Conservation (phyloP, 306 rosid species). For the Casuarina glauca region DNA sequence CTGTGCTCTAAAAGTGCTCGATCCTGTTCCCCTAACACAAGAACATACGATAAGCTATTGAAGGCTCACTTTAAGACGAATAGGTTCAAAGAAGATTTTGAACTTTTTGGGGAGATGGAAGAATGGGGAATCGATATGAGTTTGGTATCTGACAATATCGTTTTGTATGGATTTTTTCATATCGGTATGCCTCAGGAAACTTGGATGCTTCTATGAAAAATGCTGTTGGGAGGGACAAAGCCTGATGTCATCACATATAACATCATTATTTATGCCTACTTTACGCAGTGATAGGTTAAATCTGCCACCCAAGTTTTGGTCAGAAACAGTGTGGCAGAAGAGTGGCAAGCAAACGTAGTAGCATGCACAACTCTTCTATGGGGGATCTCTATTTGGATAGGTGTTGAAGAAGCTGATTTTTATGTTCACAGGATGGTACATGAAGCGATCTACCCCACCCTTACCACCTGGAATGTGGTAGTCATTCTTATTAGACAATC, state of each 20-base stretch:
- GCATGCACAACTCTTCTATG: conserved; percentile 62
- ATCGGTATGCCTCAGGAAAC: conserved; percentile 56
- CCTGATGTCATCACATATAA: conserved; percentile 64
- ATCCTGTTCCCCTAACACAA: conserved; percentile 68
- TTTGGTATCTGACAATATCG: conserved; percentile 69
- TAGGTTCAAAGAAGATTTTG: conserved; percentile 57
- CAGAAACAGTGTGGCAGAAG: conserved; percentile 39
- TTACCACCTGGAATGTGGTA: conserved; percentile 69
- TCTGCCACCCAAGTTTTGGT: conserved; percentile 57
- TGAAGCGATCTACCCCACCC: conserved; percentile 60
- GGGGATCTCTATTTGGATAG: conserved; percentile 64
- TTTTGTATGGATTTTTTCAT: conserved; percentile 65
- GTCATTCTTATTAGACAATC: conserved; percentile 18
- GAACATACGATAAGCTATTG: conserved; percentile 70
- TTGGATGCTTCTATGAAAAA: conserved; percentile 64
- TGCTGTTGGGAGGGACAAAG: conserved; percentile 59
- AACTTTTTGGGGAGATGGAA: conserved; percentile 59
- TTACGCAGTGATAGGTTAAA: conserved; percentile 63
- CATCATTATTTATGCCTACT: conserved; percentile 49
- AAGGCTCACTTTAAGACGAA: conserved; percentile 63
- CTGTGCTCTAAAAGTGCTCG: conserved; percentile 59
- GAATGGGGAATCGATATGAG: conserved; percentile 43
- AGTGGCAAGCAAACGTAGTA: conserved; percentile 66
- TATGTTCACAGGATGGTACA: conserved; percentile 67
- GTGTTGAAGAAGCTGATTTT: conserved; percentile 63